These are phyloP conservation scores for Paecilomyces fulvus DNA, from an alignment of 2,329 filamentous ascomycete species.

Conservation along the genomic window DNA sequence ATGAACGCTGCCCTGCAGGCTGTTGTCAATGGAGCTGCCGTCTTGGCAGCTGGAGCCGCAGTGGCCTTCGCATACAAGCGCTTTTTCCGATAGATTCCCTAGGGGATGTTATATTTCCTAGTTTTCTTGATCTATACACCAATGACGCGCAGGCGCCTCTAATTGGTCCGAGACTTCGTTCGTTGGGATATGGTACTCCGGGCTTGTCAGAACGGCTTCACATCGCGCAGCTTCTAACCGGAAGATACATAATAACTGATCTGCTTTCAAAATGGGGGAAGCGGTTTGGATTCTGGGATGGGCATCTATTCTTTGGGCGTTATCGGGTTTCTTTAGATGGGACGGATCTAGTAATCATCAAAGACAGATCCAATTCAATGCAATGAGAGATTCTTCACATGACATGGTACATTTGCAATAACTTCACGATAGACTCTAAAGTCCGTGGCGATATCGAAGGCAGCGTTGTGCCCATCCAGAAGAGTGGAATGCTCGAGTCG, in stretches of 20 bases:
- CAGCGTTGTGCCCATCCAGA: too few relatives aligned
- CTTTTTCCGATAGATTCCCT: constrained; percentile 13
- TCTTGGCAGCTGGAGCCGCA: constrained; percentile 38
- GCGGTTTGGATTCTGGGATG: background rate
- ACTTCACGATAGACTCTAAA: too few relatives aligned
- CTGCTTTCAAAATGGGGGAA: background rate
- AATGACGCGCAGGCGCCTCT: constrained; percentile 17
- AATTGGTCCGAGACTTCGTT: background rate
- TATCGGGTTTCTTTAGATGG: background rate
- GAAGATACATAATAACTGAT: background rate
- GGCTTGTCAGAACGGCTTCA: background rate
- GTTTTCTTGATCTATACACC: constrained; percentile 2
- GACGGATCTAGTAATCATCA: background rate
- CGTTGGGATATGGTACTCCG: background rate
- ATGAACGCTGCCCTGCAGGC: constrained; percentile 46
- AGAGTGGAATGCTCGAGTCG: too few relatives aligned
- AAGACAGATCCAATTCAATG: background rate
- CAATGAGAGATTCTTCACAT: too few relatives aligned
- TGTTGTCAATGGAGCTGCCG: constrained; percentile 40
- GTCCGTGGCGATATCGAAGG: too few relatives aligned
- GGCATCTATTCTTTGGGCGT: background rate
- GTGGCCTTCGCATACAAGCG: constrained; percentile 34
- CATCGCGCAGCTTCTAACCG: background rate
- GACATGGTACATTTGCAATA: too few relatives aligned
- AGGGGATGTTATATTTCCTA: constrained; percentile 5